Evolutionary conservation across 805 yeast genomes (phyloP), one percentile per base, ranked within the genome.

Genomic region (Saccharomyces paradoxus): DNA sequence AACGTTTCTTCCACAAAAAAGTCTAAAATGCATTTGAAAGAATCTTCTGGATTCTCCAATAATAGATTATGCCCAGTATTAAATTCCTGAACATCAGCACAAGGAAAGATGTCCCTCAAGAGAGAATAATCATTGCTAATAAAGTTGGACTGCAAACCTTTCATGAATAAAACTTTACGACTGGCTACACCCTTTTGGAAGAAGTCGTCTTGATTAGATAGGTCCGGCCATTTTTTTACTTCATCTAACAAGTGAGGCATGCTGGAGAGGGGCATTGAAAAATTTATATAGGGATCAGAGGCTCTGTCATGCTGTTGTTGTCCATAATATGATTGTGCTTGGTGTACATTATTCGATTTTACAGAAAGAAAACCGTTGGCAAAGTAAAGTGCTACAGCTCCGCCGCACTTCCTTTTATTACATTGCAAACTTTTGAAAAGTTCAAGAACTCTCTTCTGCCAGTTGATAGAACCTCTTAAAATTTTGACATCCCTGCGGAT

Each of bases 121-220:
- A 54, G 14, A 56, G 56, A 41, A 66, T 68, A 49, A 49, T 71
- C 57, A 3, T 68, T 69, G 14, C 61, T 63, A 14, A 81, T 72
- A 54, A 81, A 77, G 0, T 66, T 62, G 1, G 83, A 78, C 14
- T 70, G 54, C 17, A 63, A 54, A 3, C 79, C 84, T 53, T 74
- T 72, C 62, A 81, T 65, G 50, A 81, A 75, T 46, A 77, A 57
- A 2, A 75, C 72, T 1, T 77, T 75, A 29, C 67, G 67, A 6
- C 56, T 50, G 9, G 62, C 55, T 14, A 55, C 47, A 8, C 31
- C 27, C 9, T 50, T 50, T 22, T 52, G 52, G 10, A 51, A 50
- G 8, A 30, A 49, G 22, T 53, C 54, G 2, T 52, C 57, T 14
- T 50, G 48, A 3, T 53, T 58, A 7, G 31, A 29, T 28, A 55